These are phyloP conservation scores for Botryotinia globosa DNA, from an alignment of 2,329 filamentous ascomycete genomes.

Conservation along the genomic window DNA sequence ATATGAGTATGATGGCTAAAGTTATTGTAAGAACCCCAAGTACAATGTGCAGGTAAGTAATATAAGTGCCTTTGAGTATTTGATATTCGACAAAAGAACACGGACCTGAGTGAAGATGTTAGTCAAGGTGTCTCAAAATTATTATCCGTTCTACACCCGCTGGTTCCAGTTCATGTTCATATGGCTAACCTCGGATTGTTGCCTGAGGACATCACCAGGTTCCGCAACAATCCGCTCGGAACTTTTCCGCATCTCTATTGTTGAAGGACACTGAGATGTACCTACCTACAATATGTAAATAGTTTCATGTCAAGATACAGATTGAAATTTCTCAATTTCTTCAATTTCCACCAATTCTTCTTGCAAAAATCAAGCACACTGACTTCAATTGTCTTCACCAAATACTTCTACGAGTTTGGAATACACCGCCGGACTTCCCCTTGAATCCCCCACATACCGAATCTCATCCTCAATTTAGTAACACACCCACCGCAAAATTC, in stretches of 20 bases:
- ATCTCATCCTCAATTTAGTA: background rate
- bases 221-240: conserved; percentile 5
- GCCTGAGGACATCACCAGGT: background rate
- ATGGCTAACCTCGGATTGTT: background rate
- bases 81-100: background rate
- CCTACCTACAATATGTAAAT: background rate
- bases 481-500: background rate
- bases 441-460: background rate
- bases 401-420: background rate
- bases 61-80: background rate
- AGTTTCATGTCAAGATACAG: background rate
- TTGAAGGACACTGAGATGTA: background rate
- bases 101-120: background rate
- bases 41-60: background rate
- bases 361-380: too few relatives aligned
- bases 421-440: background rate
- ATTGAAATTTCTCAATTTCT: background rate
- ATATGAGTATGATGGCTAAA: background rate
- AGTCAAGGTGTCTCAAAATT: background rate
- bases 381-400: background rate
- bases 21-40: background rate
- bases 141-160: background rate
- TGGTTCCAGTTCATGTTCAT: background rate
- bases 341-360: background rate
- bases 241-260: background rate